Percentiles rank a stretch among this genome's conserved stretches.
phyloP scores from a whole-genome alignment of 2,329 filamentous ascomycete species.

The Pleurostoma richardsiae region DNA sequence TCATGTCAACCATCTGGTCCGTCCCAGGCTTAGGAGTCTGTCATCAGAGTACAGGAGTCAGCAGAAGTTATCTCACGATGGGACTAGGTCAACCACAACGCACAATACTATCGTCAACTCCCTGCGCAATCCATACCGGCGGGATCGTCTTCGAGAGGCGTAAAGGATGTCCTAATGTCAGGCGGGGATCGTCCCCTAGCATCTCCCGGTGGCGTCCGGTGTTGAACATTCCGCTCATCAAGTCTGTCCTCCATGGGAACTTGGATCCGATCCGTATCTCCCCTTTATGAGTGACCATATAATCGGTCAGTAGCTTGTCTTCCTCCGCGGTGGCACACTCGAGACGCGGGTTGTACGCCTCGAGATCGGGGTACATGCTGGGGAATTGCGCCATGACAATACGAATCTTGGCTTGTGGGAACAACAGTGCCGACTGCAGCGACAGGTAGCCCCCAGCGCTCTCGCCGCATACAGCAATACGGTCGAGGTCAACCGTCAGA shows the following conservation, averaged over 20 bases:
- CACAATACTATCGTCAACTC: slow-evolving; percentile 10
- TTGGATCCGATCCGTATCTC: not conserved
- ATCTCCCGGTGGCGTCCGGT: slow-evolving; percentile 7
- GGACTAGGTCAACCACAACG: not conserved
- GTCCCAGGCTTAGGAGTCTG: slow-evolving; percentile 6
- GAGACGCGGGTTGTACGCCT: not conserved
- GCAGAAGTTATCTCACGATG: too few relatives aligned
- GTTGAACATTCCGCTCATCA: slow-evolving; percentile 1
- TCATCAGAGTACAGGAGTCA: too few relatives aligned
- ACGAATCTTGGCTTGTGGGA: not conserved
- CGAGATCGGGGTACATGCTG: not conserved
- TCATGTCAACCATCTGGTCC: slow-evolving; percentile 9
- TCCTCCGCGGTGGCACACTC: not conserved
- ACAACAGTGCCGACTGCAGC: not conserved
- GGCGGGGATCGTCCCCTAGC: slow-evolving; percentile 7
- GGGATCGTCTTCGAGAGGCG: slow-evolving; percentile 5
- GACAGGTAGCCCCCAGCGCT: not conserved
- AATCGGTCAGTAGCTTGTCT: not conserved
- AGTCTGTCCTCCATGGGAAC: slow-evolving; percentile 4
- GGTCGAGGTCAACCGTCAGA: not conserved
- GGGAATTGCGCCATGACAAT: not conserved
- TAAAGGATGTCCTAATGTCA: slow-evolving; percentile 8
- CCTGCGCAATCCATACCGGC: slow-evolving; percentile 13
- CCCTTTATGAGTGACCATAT: not conserved
- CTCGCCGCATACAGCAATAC: not conserved